Percentiles rank a stretch among this genome's conserved stretches.
Evolutionary conservation across 805 yeast genomes (phyloP).

Genomic region (Wickerhamiella hasegawae): DNA sequence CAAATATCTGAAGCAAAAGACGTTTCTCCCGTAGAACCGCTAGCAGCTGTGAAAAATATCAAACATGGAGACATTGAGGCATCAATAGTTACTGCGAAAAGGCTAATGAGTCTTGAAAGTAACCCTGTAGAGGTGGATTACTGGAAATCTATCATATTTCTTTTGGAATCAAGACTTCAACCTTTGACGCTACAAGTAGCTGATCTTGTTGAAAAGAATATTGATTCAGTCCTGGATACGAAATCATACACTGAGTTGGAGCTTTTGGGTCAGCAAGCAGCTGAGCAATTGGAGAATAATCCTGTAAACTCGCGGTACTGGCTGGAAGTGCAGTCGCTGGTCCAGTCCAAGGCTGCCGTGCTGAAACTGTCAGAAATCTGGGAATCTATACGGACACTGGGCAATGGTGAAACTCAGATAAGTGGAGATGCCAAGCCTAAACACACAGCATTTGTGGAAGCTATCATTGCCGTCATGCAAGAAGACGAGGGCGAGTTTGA

Average conservation of each 20-base stretch:
- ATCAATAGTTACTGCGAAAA: too few species aligned
- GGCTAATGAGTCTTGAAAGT: too few species aligned
- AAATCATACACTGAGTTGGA: neutral
- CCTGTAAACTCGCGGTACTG: neutral
- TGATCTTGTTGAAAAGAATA: conserved; percentile 1
- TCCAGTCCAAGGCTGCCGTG: conserved; percentile 1
- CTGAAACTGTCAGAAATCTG: neutral
- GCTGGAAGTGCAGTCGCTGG: conserved; percentile 3
- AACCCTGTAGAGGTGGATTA: neutral
- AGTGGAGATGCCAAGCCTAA: too few species aligned
- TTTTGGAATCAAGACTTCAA: neutral
- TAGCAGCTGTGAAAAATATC: neutral
- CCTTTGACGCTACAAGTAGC: neutral
- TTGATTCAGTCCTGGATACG: conserved; percentile 1
- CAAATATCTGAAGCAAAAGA: neutral
- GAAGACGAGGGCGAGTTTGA: conserved; percentile 5
- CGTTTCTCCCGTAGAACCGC: neutral
- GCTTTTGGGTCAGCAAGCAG: neutral
- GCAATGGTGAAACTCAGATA: neutral
- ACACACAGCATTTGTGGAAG: neutral
- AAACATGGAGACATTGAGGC: neutral
- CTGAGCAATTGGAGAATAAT: neutral
- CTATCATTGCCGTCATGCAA: neutral
- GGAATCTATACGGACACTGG: neutral
- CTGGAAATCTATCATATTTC: neutral